Conservation (phyloP, 805 yeast genomes). For the Brettanomyces bruxellensis region DNA sequence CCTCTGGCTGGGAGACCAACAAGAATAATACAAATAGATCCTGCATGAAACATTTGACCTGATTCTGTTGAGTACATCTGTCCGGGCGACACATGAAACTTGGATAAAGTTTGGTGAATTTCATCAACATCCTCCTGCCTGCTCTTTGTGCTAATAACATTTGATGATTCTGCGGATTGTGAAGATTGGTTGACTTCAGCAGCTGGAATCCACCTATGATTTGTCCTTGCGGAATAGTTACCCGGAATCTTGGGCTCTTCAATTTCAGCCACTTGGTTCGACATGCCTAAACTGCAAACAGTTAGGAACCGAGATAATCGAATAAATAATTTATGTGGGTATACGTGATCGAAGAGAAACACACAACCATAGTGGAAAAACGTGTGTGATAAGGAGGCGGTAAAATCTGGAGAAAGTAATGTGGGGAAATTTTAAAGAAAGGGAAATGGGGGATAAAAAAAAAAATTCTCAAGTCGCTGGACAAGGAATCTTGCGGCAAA, state of each 20-base stretch:
- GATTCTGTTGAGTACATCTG: constrained; percentile 89
- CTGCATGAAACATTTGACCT: constrained; percentile 92
- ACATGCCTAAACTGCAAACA: background rate
- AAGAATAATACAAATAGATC: constrained; percentile 78
- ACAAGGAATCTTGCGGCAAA: no score
- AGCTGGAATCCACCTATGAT: constrained; percentile 37
- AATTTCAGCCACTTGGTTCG: constrained; percentile 20
- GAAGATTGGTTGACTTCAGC: background rate
- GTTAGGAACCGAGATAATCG: background rate
- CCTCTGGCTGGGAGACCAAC: constrained; percentile 96
- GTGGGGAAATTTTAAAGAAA: no score
- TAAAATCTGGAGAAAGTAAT: no score
- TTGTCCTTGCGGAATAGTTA: constrained; percentile 47
- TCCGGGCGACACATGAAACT: constrained; percentile 74
- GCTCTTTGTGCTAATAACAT: background rate
- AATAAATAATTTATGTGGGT: background rate
- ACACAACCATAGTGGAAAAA: background rate
- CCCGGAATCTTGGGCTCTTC: constrained; percentile 38
- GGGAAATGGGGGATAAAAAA: no score
- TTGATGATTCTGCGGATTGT: background rate
- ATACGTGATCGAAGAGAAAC: background rate
- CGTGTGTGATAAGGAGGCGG: no score
- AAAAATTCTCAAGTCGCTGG: no score
- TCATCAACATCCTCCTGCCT: constrained; percentile 35
- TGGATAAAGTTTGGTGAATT: constrained; percentile 56